phyloP scores from a whole-genome alignment of 257 asterid genomes.

The Gentiana macrophylla region DNA sequence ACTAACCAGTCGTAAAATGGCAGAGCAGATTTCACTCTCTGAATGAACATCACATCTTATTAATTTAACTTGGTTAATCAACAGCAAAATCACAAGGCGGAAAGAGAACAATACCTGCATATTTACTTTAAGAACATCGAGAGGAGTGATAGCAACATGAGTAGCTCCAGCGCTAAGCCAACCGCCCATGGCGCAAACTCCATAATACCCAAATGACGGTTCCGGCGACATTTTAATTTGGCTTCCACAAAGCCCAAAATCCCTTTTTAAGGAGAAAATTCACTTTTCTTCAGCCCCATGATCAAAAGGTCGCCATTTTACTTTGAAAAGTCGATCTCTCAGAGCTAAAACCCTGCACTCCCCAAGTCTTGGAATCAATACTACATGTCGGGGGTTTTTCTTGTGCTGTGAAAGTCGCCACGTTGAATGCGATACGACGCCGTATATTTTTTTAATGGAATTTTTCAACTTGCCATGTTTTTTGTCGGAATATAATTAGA shows the following conservation, averaged over 20 bases:
- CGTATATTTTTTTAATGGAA: no score
- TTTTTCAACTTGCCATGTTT: no score
- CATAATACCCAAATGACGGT: constrained; percentile 28
- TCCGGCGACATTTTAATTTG: constrained; percentile 13
- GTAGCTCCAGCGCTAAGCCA: constrained; percentile 38
- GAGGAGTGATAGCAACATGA: constrained; percentile 32
- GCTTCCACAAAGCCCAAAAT: constrained; percentile 7
- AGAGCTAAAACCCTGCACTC: constrained; percentile 11
- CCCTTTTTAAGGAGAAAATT: background rate
- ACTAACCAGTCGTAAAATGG: no score
- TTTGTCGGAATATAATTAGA: no score
- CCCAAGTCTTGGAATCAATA: constrained; percentile 8
- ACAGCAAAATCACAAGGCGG: no score
- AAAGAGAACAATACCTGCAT: constrained; percentile 25
- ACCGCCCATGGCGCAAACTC: constrained; percentile 31
- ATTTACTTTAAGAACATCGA: constrained; percentile 42
- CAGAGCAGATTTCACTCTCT: no score
- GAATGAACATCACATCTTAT: no score
- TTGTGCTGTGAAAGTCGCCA: background rate
- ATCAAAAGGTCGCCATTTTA: background rate
- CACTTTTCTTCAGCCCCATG: background rate
- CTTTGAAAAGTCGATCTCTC: constrained; percentile 2
- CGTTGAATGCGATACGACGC: no score
- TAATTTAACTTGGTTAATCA: no score
- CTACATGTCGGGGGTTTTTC: background rate